A percentile compares a stretch with the other conserved stretches of the same genome.
These are phyloP conservation scores for Naganishia sp. DNA, from an alignment of 1,284 basidiomycete species.

Conservation along the genomic window DNA sequence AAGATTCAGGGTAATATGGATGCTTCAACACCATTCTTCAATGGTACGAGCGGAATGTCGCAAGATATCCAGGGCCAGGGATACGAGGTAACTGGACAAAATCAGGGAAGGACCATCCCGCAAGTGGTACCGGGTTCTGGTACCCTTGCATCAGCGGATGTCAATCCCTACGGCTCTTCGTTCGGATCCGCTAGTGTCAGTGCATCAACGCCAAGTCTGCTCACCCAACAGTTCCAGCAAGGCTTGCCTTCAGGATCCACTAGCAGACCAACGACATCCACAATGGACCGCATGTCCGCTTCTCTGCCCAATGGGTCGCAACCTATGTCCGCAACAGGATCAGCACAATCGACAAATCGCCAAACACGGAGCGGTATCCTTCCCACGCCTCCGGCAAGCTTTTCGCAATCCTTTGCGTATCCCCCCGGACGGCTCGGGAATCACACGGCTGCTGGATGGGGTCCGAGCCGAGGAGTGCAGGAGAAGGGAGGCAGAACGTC, in stretches of 20 bases:
- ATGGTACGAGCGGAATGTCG: conserved; percentile 14
- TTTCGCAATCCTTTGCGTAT: conserved; percentile 31
- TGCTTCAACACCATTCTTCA: conserved; percentile 12
- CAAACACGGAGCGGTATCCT: conserved; percentile 3
- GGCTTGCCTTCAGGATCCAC: not conserved
- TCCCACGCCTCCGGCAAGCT: conserved; percentile 28
- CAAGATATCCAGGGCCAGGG: conserved; percentile 12
- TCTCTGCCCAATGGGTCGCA: conserved; percentile 16
- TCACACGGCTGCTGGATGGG: conserved; percentile 28
- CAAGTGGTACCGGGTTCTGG: not conserved
- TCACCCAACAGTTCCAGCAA: conserved; percentile 20
- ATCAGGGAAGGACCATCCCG: not conserved
- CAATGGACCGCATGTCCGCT: conserved; percentile 18
- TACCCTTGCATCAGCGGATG: not conserved
- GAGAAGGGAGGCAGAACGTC: conserved; percentile 5
- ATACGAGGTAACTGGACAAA: not conserved
- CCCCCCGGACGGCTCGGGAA: conserved; percentile 27
- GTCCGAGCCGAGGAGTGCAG: conserved; percentile 29
- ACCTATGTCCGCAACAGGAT: not conserved
- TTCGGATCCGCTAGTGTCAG: conserved; percentile 19
- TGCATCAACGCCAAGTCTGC: conserved; percentile 17
- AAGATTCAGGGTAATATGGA: not conserved
- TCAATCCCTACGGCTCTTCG: conserved; percentile 2
- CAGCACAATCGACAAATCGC: not conserved
- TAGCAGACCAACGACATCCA: not conserved